Evolutionary conservation across 140 eudicot species (phyloP).

Genomic region (Stevia rebaudiana): DNA sequence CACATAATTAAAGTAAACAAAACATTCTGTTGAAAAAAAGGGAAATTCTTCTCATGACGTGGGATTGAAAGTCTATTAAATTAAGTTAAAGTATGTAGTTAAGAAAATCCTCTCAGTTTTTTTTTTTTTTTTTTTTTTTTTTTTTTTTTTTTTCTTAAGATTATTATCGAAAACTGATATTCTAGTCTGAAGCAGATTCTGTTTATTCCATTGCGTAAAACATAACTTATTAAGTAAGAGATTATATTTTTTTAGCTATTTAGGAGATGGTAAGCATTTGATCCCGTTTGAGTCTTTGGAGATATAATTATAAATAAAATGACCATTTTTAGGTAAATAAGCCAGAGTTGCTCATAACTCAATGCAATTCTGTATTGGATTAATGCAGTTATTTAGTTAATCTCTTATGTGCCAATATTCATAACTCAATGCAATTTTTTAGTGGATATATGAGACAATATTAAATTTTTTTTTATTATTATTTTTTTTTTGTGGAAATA

Average conservation of each 20-base stretch:
- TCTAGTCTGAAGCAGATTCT: background rate
- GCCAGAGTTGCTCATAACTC: background rate
- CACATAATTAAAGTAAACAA: too few relatives aligned
- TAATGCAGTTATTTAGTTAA: too few relatives aligned
- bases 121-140: too few relatives aligned
- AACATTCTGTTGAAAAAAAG: background rate
- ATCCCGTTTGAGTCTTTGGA: background rate
- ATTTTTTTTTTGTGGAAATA: background rate
- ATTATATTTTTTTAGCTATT: background rate
- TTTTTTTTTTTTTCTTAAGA: too few relatives aligned
- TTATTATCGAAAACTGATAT: background rate
- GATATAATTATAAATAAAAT: background rate
- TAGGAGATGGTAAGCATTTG: background rate
- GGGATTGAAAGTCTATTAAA: background rate
- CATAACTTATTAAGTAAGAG: background rate
- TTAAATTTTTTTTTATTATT: background rate
- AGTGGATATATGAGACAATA: background rate
- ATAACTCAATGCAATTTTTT: too few relatives aligned
- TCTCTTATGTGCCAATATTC: too few relatives aligned
- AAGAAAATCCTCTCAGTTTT: too few relatives aligned
- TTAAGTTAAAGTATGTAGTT: too few relatives aligned
- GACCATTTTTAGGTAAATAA: background rate
- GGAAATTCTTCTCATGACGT: background rate
- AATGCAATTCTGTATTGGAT: background rate
- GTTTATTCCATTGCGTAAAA: background rate